Evolutionary conservation across 2,329 filamentous ascomycete genomes (phyloP), one percentile per base, ranked within the genome.

Genomic region (Xylariaceae sp.): DNA sequence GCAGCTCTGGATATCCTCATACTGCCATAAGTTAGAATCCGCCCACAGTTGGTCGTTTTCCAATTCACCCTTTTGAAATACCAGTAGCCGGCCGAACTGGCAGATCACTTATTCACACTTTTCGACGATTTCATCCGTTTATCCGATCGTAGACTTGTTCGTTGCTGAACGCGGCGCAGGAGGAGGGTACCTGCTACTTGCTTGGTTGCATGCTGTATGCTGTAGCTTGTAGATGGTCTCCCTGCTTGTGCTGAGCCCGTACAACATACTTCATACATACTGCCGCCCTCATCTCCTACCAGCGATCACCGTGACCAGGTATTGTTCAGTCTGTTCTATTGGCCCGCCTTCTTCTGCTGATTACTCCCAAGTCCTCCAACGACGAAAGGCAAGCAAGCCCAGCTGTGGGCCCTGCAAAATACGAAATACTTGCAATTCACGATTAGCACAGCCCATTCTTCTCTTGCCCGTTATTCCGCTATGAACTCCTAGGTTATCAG

Each of bases 401-500:
- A 23, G 34, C 19, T 31, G 29, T 34, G 26, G 9, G 18, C 17
- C 26, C 13, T 24, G 21, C 21, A 11, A 24, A 24, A 24, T 24
- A 28, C 26, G 26, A 28, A 28, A 9, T 28, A 28, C 7, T 5
- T 18, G 13, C 26, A 15, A 29, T 32, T 26, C 7, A 9, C n/a
- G 8, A 28, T 39, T 31, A 27, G 39, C 34, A 21, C 26, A 26
- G 19, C 32, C 26, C 41, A 31, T 36, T 23, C 40, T 38, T 26
- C 28, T 5, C 26, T 40, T 36, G 15, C 39, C 21, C 21, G 21
- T 24, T 11, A n/a, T 43, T 44, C 41, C 38, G 46, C 46, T 44
- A 54, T 56, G 47, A 55, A 50, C 50, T 38, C 49, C 41, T 52
- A 51, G 21, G 11, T 24, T 24, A 6, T 9, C 5, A 28, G 44